These are phyloP conservation scores for Amylocarpus encephaloides DNA, from an alignment of 2,329 filamentous ascomycete species.

Conservation along the genomic window DNA sequence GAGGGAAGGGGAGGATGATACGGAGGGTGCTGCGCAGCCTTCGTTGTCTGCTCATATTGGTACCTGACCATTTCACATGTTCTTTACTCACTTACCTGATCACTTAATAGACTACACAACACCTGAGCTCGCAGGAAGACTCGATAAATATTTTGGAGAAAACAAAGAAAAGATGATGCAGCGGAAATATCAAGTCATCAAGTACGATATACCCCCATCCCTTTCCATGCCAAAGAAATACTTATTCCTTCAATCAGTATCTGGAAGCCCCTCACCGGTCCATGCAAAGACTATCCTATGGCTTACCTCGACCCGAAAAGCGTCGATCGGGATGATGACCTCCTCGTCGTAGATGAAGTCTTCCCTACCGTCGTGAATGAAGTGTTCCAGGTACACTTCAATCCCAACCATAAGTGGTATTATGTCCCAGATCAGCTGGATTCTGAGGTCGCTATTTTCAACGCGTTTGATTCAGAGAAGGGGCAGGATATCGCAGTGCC, in stretches of 20 bases:
- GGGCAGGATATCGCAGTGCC: slow-evolving; percentile 3
- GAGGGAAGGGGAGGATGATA: neutral
- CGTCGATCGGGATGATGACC: slow-evolving; percentile 8
- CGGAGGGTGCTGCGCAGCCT: neutral
- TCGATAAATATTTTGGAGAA: neutral
- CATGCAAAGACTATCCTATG: slow-evolving; percentile 13
- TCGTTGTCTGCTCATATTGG: neutral
- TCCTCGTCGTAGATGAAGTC: slow-evolving; percentile 9
- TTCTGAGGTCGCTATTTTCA: neutral
- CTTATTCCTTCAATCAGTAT: slow-evolving; percentile 2
- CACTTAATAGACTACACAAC: neutral
- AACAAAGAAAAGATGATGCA: neutral
- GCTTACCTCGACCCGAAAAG: slow-evolving; percentile 6
- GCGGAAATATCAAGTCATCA: slow-evolving; percentile 8
- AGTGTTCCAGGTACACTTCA: slow-evolving; percentile 8
- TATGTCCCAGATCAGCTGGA: slow-evolving; percentile 13
- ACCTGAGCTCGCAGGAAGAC: neutral
- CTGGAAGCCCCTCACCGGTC: slow-evolving; percentile 15
- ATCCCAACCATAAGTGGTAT: slow-evolving; percentile 10
- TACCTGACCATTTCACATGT: neutral
- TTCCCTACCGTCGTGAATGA: slow-evolving; percentile 8
- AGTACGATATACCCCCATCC: neutral
- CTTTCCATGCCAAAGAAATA: neutral
- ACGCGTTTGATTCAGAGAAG: neutral
- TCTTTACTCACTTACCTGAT: neutral